Percentiles rank a stretch among this genome's conserved stretches.
phyloP scores from a whole-genome alignment of 2,329 filamentous ascomycete genomes.

The Aureobasidium lini region DNA sequence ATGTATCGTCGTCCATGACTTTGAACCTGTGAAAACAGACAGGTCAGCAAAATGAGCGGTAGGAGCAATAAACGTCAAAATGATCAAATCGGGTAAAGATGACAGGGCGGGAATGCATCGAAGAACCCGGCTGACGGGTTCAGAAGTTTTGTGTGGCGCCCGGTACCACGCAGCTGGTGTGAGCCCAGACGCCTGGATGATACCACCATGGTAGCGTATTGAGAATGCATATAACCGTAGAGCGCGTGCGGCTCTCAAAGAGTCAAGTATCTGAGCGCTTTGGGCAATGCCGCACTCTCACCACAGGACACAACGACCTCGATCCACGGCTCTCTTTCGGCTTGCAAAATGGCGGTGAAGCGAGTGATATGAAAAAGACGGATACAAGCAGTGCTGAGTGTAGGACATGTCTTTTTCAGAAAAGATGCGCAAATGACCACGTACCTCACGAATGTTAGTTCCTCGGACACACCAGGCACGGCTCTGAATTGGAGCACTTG shows the following conservation, averaged over 20 bases:
- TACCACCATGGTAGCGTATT: background rate
- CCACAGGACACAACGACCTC: background rate
- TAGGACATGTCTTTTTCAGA: background rate
- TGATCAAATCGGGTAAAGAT: background rate
- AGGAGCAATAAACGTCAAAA: background rate
- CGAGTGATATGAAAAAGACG: background rate
- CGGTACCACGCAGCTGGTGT: slow-evolving; percentile 11
- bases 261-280: background rate
- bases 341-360: background rate
- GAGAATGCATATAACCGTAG: background rate
- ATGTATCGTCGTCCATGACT: slow-evolving; percentile 77
- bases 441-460: slow-evolving; percentile 43
- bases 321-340: background rate
- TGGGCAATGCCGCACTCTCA: background rate
- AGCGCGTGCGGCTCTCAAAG: background rate
- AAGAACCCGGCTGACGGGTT: slow-evolving; percentile 3
- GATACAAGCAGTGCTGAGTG: background rate
- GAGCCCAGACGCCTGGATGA: background rate
- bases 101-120: background rate
- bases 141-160: slow-evolving; percentile 1
- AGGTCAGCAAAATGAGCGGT: background rate
- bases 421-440: slow-evolving; percentile 18
- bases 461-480: slow-evolving; percentile 37
- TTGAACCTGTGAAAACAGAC: slow-evolving; percentile 55
- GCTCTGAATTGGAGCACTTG: slow-evolving; percentile 38